Evolutionary conservation across 2,329 filamentous ascomycete species (phyloP), one percentile per base, ranked within the genome.

Genomic region (Elsinoe ampelina): DNA sequence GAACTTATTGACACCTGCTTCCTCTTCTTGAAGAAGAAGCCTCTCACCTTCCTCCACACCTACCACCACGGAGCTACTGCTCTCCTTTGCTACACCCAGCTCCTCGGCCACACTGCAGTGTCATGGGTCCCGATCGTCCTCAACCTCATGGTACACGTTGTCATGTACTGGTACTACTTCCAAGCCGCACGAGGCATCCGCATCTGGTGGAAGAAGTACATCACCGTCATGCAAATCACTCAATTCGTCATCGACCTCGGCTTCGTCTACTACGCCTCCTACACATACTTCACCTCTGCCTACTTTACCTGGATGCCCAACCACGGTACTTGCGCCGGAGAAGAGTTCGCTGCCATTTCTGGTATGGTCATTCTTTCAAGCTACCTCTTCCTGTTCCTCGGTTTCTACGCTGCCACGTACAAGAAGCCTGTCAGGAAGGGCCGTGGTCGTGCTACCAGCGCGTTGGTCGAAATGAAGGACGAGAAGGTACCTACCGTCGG

Each of bases 151-250:
- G 92, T 97, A 57, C 92, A 97, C 76, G 92, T 97, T 58, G 87
- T 96, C 71, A 97, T 97, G 92, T 97, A 97, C 85, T 96, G 91
- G 91, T 97, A 97, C 84, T 97, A 97, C 83, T 97, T 97, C 85
- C 92, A 97, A 81, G 92, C 89, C 69, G 91, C 92, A 57, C 90
- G 92, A 65, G 93, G 93, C 65, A 83, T 97, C 73, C 86, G 85
- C 68, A 93, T 96, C 75, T 96, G 91, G 91, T 97, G 92, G 92
- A 97, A 97, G 86, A 89, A 96, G 77, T 97, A 92, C 86, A 95
- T 97, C 71, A 97, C 92, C 66, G 88, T 91, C 70, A 86, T 96
- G 69, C 92, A 97, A 76, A 97, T 97, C 73, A 83, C 88, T 67
- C 92, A 97, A 73, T 97, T 97, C 77, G 82, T 97, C 71, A 92